Percentiles rank a stretch among this genome's conserved stretches.
phyloP scores from a whole-genome alignment of 1,284 basidiomycete genomes.

The Cryptococcus deneoformans region DNA sequence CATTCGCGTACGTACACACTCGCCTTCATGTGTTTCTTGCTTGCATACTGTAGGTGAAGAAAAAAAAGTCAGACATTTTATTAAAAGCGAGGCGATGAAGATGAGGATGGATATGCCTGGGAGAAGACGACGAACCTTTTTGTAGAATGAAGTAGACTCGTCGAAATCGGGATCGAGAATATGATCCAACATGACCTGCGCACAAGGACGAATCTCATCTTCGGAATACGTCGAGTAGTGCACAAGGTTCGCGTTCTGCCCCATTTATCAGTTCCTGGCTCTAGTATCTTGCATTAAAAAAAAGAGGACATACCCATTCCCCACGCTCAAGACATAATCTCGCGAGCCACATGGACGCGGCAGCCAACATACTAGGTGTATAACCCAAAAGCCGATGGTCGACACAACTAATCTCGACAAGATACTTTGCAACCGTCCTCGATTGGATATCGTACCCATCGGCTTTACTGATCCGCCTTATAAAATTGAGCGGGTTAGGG shows the following conservation, averaged over 20 bases:
- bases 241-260: slow-evolving; percentile 76
- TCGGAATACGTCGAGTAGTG: slow-evolving; percentile 92
- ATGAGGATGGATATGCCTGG: background rate
- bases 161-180: slow-evolving; percentile 63
- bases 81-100: background rate
- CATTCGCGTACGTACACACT: slow-evolving; percentile 53
- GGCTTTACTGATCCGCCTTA: slow-evolving; percentile 90
- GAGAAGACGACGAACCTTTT: slow-evolving; percentile 38
- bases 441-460: slow-evolving; percentile 92
- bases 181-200: slow-evolving; percentile 92
- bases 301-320: slow-evolving; percentile 66
- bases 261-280: background rate
- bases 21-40: slow-evolving; percentile 82
- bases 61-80: background rate
- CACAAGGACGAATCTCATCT: slow-evolving; percentile 76
- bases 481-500: slow-evolving; percentile 90
- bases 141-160: slow-evolving; percentile 67
- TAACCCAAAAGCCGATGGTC: slow-evolving; percentile 81
- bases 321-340: slow-evolving; percentile 76
- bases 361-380: slow-evolving; percentile 82
- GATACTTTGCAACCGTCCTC: slow-evolving; percentile 87
- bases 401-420: slow-evolving; percentile 85
- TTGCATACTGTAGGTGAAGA: slow-evolving; percentile 56
- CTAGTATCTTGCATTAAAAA: too few species aligned
- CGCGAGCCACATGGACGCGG: slow-evolving; percentile 88